phyloP scores from a whole-genome alignment of 1,139 yeast genomes.

The Blastobotrys ciferrii region DNA sequence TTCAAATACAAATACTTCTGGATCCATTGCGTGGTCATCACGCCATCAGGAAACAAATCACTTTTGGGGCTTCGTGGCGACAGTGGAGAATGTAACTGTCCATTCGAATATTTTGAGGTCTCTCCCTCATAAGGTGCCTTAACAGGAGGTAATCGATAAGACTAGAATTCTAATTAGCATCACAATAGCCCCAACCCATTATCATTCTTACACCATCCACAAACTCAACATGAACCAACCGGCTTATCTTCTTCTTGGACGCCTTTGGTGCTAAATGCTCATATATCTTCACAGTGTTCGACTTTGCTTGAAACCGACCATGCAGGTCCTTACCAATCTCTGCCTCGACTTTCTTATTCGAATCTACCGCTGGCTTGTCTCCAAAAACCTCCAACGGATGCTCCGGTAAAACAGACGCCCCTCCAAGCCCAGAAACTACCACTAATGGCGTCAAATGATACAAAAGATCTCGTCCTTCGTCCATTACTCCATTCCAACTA shows the following conservation, averaged over 20 bases:
- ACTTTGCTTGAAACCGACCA: slow-evolving; percentile 22
- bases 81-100: slow-evolving; percentile 34
- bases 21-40: slow-evolving; percentile 48
- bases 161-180: slow-evolving; percentile 9
- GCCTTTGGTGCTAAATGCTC: slow-evolving; percentile 25
- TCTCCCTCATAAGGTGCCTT: background rate
- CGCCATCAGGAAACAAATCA: slow-evolving; percentile 42
- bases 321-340: slow-evolving; percentile 21
- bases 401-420: slow-evolving; percentile 13
- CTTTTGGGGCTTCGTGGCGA: slow-evolving; percentile 46
- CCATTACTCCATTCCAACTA: background rate
- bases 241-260: slow-evolving; percentile 20
- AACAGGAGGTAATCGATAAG: slow-evolving; percentile 9
- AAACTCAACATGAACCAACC: slow-evolving; percentile 29
- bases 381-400: slow-evolving; percentile 25
- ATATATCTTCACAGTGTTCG: slow-evolving; percentile 21
- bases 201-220: slow-evolving; percentile 14
- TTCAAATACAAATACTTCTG: slow-evolving; percentile 44
- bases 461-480: slow-evolving; percentile 20
- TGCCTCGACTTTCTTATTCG: slow-evolving; percentile 15
- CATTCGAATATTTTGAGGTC: slow-evolving; percentile 30
- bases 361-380: slow-evolving; percentile 24
- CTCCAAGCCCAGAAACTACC: slow-evolving; percentile 30
- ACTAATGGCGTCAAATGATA: slow-evolving; percentile 31
- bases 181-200: slow-evolving; percentile 8